phyloP scores from a whole-genome alignment of 352 stramenopile species.

The Pythium sp. region DNA sequence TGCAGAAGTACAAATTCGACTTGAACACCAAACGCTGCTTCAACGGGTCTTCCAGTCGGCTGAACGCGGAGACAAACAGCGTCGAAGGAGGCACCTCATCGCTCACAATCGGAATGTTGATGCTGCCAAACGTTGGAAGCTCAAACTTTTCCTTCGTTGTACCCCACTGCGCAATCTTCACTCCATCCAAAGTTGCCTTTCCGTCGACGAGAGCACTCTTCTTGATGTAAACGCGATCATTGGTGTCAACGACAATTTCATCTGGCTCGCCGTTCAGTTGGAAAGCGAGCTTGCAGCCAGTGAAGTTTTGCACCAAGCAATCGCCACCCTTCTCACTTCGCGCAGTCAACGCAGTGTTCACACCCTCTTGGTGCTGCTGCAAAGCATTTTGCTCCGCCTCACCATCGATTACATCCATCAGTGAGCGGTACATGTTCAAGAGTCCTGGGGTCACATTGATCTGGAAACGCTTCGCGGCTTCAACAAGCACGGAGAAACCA shows the following conservation, averaged over 20 bases:
- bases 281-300: slow-evolving; percentile 53
- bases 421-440: slow-evolving; percentile 68
- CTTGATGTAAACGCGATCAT: slow-evolving; percentile 44
- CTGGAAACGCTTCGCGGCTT: slow-evolving; percentile 69
- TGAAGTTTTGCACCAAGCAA: slow-evolving; percentile 72
- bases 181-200: slow-evolving; percentile 33
- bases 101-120: slow-evolving; percentile 56
- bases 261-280: slow-evolving; percentile 40
- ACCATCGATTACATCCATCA: slow-evolving; percentile 76
- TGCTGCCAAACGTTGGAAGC: slow-evolving; percentile 56
- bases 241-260: slow-evolving; percentile 38
- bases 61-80: slow-evolving; percentile 67
- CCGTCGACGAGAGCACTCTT: slow-evolving; percentile 29
- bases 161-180: slow-evolving; percentile 69
- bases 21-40: slow-evolving; percentile 69
- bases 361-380: slow-evolving; percentile 64
- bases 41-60: slow-evolving; percentile 61
- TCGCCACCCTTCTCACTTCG: slow-evolving; percentile 42
- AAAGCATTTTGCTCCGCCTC: slow-evolving; percentile 57
- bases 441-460: slow-evolving; percentile 73
- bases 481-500: slow-evolving; percentile 54
- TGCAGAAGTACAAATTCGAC: slow-evolving; percentile 81
- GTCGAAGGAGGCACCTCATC: slow-evolving; percentile 32
- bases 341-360: slow-evolving; percentile 34
- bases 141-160: slow-evolving; percentile 30